These are phyloP conservation scores for Monosporascus sp. DNA, from an alignment of 2,329 filamentous ascomycete genomes.

Conservation along the genomic window DNA sequence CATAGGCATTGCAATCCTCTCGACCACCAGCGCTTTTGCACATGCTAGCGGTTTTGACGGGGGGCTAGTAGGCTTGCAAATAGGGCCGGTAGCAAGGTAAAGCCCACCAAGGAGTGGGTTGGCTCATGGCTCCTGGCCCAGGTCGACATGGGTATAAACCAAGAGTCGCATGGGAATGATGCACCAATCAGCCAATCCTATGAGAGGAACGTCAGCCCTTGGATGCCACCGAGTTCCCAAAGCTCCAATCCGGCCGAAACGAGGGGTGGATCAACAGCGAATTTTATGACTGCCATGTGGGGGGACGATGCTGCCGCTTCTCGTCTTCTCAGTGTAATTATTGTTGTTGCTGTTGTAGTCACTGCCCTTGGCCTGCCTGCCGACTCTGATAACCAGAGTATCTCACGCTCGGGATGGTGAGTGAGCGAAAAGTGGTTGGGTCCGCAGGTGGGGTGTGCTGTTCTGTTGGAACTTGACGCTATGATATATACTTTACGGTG, in stretches of 20 bases:
- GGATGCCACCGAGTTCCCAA: background rate
- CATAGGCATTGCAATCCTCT: too few relatives aligned
- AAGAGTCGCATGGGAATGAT: background rate
- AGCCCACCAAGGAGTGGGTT: background rate
- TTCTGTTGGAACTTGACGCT: background rate
- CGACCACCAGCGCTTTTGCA: background rate
- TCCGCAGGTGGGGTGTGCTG: background rate
- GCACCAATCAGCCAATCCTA: background rate
- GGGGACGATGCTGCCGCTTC: background rate
- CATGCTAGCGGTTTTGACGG: background rate
- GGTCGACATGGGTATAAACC: background rate
- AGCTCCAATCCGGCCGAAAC: background rate
- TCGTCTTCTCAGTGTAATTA: background rate
- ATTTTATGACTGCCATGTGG: background rate
- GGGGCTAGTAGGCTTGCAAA: background rate
- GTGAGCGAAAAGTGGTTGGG: background rate
- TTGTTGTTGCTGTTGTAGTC: background rate
- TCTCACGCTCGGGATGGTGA: background rate
- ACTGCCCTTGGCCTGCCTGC: background rate
- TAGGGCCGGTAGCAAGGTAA: background rate
- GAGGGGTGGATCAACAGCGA: background rate
- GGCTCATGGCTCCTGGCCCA: too few relatives aligned
- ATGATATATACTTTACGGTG: background rate
- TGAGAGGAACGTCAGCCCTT: background rate
- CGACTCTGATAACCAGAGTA: background rate